A percentile compares a stretch with the other conserved stretches of the same genome.
Evolutionary conservation across 1,139 yeast species (phyloP).

Genomic region (Taphrina deformans): DNA sequence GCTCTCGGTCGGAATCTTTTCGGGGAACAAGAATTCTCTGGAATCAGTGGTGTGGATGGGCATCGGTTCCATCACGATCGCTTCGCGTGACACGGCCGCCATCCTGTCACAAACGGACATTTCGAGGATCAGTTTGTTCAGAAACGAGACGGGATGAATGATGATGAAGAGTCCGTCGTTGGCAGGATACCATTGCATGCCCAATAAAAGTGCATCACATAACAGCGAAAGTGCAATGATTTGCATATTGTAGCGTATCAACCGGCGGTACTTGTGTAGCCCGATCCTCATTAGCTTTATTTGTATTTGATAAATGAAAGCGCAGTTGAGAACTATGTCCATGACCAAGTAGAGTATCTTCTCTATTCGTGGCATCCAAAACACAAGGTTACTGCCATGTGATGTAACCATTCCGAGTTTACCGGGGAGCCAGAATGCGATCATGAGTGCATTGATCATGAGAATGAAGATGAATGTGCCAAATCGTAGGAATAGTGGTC

Average conservation of each 20-base stretch:
- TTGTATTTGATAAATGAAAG: constrained; percentile 3
- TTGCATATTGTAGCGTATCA: constrained; percentile 12
- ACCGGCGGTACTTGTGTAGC: constrained; percentile 9
- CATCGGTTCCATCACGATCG: background rate
- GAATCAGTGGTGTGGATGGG: background rate
- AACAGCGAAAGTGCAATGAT: background rate
- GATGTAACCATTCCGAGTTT: background rate
- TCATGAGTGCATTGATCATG: constrained; percentile 4
- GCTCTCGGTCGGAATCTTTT: background rate
- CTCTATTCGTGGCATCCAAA: constrained; percentile 19
- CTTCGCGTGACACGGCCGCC: constrained; percentile 16
- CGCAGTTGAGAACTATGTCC: background rate
- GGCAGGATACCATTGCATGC: constrained; percentile 11
- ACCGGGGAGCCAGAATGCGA: constrained; percentile 1
- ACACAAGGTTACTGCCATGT: background rate
- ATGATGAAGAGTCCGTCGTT: constrained; percentile 18
- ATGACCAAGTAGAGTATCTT: constrained; percentile 9
- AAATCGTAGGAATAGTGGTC: background rate
- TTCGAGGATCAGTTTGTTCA: constrained; percentile 22
- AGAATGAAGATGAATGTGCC: background rate
- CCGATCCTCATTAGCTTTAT: constrained; percentile 9
- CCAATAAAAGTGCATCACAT: constrained; percentile 13
- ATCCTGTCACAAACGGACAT: constrained; percentile 12
- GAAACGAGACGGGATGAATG: constrained; percentile 16
- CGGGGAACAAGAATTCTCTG: background rate